Percentiles rank a stretch among this genome's conserved stretches.
phyloP scores from a whole-genome alignment of 148 eudicot genomes.

The Camellia granthamiana region DNA sequence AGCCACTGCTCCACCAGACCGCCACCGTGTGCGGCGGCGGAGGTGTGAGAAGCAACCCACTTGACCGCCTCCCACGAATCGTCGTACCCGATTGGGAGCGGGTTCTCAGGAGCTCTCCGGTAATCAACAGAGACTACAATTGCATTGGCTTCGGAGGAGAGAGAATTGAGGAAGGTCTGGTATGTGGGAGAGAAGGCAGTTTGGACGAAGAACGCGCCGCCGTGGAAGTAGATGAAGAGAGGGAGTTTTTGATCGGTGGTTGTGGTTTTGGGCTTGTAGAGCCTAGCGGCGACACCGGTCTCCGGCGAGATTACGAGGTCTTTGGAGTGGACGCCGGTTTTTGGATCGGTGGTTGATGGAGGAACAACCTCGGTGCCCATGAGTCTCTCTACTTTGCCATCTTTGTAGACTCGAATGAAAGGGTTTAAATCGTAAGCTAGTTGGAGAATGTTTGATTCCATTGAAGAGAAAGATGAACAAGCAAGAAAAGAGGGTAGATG shows the following conservation, averaged over 20 bases:
- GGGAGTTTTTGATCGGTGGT: constrained; percentile 27
- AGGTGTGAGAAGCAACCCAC: constrained; percentile 40
- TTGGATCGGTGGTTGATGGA: constrained; percentile 12
- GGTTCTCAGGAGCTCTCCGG: constrained; percentile 54
- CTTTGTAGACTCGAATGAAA: constrained; percentile 22
- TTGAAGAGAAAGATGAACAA: neutral
- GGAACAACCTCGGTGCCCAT: constrained; percentile 18
- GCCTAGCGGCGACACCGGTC: constrained; percentile 28
- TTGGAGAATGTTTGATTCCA: neutral
- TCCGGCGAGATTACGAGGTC: constrained; percentile 23
- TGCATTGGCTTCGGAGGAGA: constrained; percentile 23
- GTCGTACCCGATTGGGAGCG: constrained; percentile 37
- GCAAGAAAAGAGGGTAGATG: too few relatives aligned
- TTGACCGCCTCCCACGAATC: constrained; percentile 47
- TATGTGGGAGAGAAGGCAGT: constrained; percentile 21
- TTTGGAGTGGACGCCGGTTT: constrained; percentile 31
- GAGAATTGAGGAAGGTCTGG: constrained; percentile 19
- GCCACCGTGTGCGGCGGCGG: neutral
- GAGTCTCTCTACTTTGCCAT: constrained; percentile 32
- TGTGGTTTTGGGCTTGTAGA: constrained; percentile 34
- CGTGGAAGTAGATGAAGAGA: constrained; percentile 53
- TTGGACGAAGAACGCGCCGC: constrained; percentile 45
- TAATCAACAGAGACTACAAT: constrained; percentile 41
- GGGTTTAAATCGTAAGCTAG: neutral
- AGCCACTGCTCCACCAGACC: constrained; percentile 33